A percentile compares a stretch with the other conserved stretches of the same genome.
These are phyloP conservation scores for Thalassia testudinum DNA, from an alignment of 116 monocot genomes.

Conservation along the genomic window DNA sequence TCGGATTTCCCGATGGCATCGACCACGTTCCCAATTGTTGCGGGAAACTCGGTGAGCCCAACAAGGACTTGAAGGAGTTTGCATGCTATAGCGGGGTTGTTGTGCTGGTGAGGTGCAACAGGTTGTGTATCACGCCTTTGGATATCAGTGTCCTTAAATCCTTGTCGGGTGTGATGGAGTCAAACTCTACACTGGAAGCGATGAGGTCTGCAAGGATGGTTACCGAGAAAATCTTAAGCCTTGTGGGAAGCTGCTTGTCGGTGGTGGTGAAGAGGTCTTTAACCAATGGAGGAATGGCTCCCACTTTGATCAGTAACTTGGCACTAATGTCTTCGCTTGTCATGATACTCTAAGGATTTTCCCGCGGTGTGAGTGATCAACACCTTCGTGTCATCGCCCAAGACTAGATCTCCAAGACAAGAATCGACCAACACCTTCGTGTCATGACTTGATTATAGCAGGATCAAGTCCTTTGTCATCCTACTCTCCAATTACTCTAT, in stretches of 20 bases:
- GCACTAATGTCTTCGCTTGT: constrained; percentile 42
- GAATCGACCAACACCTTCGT: no score
- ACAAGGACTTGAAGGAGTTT: constrained; percentile 74
- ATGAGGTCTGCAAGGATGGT: constrained; percentile 58
- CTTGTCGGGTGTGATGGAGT: constrained; percentile 30
- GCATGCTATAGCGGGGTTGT: constrained; percentile 32
- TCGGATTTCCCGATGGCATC: constrained; percentile 66
- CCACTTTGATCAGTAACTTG: constrained; percentile 47
- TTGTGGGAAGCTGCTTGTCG: constrained; percentile 39
- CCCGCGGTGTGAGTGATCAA: no score
- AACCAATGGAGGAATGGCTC: constrained; percentile 61
- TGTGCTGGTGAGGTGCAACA: constrained; percentile 65
- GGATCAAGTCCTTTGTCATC: no score
- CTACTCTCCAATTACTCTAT: no score
- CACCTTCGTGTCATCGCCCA: no score
- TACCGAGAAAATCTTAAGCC: constrained; percentile 55
- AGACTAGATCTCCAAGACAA: no score
- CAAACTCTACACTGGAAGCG: constrained; percentile 31
- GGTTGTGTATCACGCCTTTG: constrained; percentile 56
- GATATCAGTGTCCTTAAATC: constrained; percentile 43
- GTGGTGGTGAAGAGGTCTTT: constrained; percentile 49
- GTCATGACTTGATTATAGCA: no score
- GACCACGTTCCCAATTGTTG: constrained; percentile 28
- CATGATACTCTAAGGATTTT: constrained; percentile 11
- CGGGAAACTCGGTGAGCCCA: constrained; percentile 46